These are phyloP conservation scores for Epithemia pelagica DNA, from an alignment of 108 stramenopile genomes.

Conservation along the genomic window DNA sequence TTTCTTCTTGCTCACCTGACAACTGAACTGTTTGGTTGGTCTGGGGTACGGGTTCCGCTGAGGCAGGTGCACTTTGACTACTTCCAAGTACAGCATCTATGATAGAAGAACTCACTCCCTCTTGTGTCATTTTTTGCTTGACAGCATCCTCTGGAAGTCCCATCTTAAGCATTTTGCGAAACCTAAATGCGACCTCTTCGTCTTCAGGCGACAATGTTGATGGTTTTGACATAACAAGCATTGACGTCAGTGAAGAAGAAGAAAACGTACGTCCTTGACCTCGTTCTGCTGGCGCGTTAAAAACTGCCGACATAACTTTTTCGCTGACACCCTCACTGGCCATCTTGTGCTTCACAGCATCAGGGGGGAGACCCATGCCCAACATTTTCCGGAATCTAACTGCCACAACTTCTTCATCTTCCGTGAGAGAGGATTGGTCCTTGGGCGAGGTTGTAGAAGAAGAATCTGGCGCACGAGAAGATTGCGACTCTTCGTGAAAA, in stretches of 20 bases:
- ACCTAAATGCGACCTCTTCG: conserved; percentile 21
- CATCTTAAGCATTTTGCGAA: conserved; percentile 24
- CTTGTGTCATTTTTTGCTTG: conserved; percentile 64
- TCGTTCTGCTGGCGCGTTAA: conserved; percentile 2
- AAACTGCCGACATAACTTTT: conserved; percentile 60
- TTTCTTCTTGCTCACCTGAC: conserved; percentile 30
- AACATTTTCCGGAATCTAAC: conserved; percentile 21
- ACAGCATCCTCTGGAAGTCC: conserved; percentile 31
- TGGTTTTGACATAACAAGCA: conserved; percentile 47
- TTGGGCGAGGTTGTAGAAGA: conserved; percentile 20
- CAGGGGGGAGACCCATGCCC: conserved; percentile 23
- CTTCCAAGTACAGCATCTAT: conserved; percentile 61
- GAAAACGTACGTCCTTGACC: too few relatives aligned
- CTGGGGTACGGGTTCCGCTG: background rate
- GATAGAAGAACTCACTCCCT: conserved; percentile 53
- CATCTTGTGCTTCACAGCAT: conserved; percentile 62
- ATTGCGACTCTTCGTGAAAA: background rate
- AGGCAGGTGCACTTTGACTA: background rate
- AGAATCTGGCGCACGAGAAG: background rate
- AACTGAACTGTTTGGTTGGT: too few relatives aligned
- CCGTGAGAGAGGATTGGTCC: conserved; percentile 52
- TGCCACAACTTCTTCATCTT: conserved; percentile 55
- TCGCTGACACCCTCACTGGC: conserved; percentile 52
- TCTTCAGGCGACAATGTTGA: conserved; percentile 15
- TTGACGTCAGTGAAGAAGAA: too few relatives aligned